A percentile compares a stretch with the other conserved stretches of the same genome.
Evolutionary conservation across 177 flowering plant genomes (phyloP).

Genomic region (Vitis hybrid): DNA sequence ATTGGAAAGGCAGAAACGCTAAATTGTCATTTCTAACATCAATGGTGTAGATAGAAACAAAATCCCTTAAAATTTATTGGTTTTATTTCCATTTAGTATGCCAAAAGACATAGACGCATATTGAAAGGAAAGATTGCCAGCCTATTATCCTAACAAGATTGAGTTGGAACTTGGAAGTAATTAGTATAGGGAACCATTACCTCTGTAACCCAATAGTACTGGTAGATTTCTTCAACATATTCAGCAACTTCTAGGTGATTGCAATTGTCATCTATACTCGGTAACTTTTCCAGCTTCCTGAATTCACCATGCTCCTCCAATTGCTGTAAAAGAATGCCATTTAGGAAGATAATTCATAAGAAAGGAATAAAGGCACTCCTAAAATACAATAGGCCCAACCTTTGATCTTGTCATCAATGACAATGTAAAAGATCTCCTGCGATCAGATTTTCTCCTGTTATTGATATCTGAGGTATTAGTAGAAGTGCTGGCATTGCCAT

Average conservation of each 20-base stretch:
- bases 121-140: too few species aligned
- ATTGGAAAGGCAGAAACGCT: too few species aligned
- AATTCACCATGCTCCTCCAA: constrained; percentile 29
- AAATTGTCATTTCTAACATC: too few species aligned
- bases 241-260: constrained; percentile 88
- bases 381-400: constrained; percentile 35
- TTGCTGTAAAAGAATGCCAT: constrained; percentile 34
- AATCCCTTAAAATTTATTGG: too few species aligned
- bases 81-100: too few species aligned
- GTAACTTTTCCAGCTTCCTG: constrained; percentile 41
- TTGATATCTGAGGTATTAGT: constrained; percentile 16
- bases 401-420: constrained; percentile 57
- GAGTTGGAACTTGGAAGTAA: neutral
- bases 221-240: constrained; percentile 88
- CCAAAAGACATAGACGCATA: too few species aligned
- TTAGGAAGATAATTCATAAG: constrained; percentile 5
- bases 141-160: too few species aligned
- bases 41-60: too few species aligned
- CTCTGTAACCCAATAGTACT: constrained; percentile 87
- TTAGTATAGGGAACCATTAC: constrained; percentile 28
- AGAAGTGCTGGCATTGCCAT: constrained; percentile 17
- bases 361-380: neutral
- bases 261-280: constrained; percentile 59
- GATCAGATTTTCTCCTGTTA: constrained; percentile 35
- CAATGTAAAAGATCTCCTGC: constrained; percentile 78